A percentile compares a stretch with the other conserved stretches of the same genome.
Conservation (phyloP, 257 asterid genomes). For the Paulownia fortunei region DNA sequence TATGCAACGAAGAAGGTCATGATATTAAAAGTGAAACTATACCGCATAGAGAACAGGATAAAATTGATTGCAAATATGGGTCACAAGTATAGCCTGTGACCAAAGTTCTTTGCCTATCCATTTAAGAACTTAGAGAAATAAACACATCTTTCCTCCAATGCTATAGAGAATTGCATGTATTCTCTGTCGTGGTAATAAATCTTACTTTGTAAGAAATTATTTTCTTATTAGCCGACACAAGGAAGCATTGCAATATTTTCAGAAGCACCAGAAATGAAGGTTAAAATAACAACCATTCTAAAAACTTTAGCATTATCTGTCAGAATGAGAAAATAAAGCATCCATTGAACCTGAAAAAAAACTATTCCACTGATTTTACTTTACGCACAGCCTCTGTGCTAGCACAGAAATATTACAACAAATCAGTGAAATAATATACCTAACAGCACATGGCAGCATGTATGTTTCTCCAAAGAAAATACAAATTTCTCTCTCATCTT, state of each 20-base stretch:
- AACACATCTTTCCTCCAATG: not conserved
- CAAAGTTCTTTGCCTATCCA: not conserved
- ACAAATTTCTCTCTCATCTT: not conserved
- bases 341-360: not conserved
- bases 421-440: not conserved
- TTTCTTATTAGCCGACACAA: not conserved
- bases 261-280: not conserved
- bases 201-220: not conserved
- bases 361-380: not conserved
- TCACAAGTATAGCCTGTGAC: conserved; percentile 7
- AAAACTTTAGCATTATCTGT: not conserved
- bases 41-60: not conserved
- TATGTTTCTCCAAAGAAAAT: not conserved
- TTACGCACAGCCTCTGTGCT: not conserved
- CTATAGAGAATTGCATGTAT: not conserved
- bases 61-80: not conserved
- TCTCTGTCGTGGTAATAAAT: conserved; percentile 3
- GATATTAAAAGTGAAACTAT: not conserved
- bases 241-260: conserved; percentile 8
- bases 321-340: conserved; percentile 8
- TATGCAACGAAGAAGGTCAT: conserved; percentile 3
- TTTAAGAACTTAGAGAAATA: not conserved
- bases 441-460: too few species aligned
- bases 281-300: not conserved
- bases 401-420: not conserved